Evolutionary conservation across 1,139 yeast genomes (phyloP).

Genomic region (Lodderomyces oxycetoniae): DNA sequence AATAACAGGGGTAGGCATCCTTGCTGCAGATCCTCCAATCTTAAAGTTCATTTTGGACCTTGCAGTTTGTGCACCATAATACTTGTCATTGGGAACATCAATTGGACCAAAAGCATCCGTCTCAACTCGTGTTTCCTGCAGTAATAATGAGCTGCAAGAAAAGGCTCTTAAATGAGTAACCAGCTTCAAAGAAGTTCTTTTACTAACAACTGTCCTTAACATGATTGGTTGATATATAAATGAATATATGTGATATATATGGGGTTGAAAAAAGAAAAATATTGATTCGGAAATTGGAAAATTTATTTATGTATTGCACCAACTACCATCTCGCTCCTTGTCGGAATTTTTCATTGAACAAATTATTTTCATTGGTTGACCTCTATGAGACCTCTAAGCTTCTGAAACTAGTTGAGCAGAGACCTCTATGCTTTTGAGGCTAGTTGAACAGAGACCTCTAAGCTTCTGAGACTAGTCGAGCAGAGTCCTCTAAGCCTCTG

Average conservation of each 20-base stretch:
- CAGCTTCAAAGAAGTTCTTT: slow-evolving; percentile 10
- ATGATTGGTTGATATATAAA: slow-evolving; percentile 21
- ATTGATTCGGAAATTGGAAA: too few species aligned
- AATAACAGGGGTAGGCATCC: slow-evolving; percentile 87
- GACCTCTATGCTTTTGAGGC: too few species aligned
- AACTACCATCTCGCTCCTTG: too few species aligned
- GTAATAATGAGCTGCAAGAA: slow-evolving; percentile 22
- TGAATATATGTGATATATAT: too few species aligned
- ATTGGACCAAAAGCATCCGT: slow-evolving; percentile 96
- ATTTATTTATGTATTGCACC: too few species aligned
- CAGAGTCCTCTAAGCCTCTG: too few species aligned
- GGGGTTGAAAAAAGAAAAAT: background rate
- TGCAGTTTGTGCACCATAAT: slow-evolving; percentile 99
- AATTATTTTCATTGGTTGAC: too few species aligned
- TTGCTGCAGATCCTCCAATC: slow-evolving; percentile 89
- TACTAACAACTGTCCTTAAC: slow-evolving; percentile 28
- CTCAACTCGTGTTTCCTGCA: slow-evolving; percentile 58
- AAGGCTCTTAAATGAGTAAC: slow-evolving; percentile 23
- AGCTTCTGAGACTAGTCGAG: too few species aligned
- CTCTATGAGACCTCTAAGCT: too few species aligned
- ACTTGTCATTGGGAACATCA: slow-evolving; percentile 76
- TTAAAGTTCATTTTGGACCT: slow-evolving; percentile 89
- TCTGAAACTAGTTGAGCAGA: too few species aligned
- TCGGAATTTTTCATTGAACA: too few species aligned
- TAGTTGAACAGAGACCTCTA: too few species aligned